phyloP scores from a whole-genome alignment of 148 eudicot species.

The Persicaria tinctoria region DNA sequence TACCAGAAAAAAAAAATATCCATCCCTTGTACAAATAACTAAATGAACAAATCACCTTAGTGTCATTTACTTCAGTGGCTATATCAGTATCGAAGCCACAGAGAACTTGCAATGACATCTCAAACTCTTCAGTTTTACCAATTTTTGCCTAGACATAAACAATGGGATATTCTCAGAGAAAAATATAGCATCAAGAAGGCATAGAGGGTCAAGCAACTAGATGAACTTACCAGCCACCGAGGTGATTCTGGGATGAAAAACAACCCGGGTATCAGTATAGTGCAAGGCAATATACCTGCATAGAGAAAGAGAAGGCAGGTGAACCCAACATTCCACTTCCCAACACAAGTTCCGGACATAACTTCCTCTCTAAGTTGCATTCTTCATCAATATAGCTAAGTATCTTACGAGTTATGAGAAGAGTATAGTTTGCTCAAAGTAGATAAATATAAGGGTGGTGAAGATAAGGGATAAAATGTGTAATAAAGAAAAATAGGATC shows the following conservation, averaged over 20 bases:
- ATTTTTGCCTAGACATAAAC: conserved; percentile 66
- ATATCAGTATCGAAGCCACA: conserved; percentile 93
- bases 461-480: too few relatives aligned
- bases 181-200: not conserved
- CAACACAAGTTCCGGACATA: not conserved
- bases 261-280: conserved; percentile 78
- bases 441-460: not conserved
- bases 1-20: not conserved
- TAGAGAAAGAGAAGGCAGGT: conserved; percentile 11
- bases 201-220: not conserved
- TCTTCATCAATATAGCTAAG: not conserved
- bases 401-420: not conserved
- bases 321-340: not conserved
- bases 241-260: conserved; percentile 99
- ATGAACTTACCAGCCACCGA: conserved; percentile 83
- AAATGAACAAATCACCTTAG: conserved; percentile 49
- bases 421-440: not conserved
- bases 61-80: conserved; percentile 73
- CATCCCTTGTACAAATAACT: not conserved
- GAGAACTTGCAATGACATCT: conserved; percentile 92
- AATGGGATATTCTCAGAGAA: not conserved
- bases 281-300: conserved; percentile 83
- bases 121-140: conserved; percentile 88
- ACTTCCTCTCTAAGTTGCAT: not conserved
- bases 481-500: too few relatives aligned